phyloP scores from a whole-genome alignment of 2,329 filamentous ascomycete genomes.

The Claviceps humidiphila region DNA sequence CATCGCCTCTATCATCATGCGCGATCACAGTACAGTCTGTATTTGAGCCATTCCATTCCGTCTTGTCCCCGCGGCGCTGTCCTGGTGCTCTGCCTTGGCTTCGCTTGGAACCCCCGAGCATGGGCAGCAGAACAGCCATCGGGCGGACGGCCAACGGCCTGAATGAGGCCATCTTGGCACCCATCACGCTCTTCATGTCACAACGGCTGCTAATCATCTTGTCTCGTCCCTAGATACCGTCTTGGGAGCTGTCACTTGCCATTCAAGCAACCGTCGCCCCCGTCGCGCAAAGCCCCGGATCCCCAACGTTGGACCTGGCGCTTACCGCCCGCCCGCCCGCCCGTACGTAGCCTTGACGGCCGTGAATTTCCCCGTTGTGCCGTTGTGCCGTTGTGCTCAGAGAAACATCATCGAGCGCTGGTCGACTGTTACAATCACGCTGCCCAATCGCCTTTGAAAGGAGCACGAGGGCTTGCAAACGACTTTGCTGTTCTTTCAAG shows the following conservation, averaged over 20 bases:
- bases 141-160: neutral
- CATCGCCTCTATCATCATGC: constrained; percentile 19
- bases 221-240: neutral
- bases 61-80: constrained; percentile 10
- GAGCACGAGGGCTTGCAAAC: neutral
- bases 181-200: neutral
- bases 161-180: constrained; percentile 1
- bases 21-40: constrained; percentile 21
- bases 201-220: constrained; percentile 1
- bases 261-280: constrained; percentile 12
- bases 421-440: neutral
- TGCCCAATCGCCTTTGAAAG: neutral
- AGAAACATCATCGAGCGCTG: neutral
- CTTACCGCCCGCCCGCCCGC: constrained; percentile 15
- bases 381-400: constrained; percentile 9
- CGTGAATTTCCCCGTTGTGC: constrained; percentile 11
- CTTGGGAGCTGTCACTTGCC: neutral
- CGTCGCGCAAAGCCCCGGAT: constrained; percentile 17
- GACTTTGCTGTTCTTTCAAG: constrained; percentile 5
- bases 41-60: constrained; percentile 13
- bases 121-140: constrained; percentile 1
- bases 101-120: neutral
- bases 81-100: neutral
- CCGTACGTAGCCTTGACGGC: constrained; percentile 15
- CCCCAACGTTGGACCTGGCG: constrained; percentile 16